A percentile compares a stretch with the other conserved stretches of the same genome.
phyloP scores from a whole-genome alignment of 345 rosid species.

The Populus euphratica region DNA sequence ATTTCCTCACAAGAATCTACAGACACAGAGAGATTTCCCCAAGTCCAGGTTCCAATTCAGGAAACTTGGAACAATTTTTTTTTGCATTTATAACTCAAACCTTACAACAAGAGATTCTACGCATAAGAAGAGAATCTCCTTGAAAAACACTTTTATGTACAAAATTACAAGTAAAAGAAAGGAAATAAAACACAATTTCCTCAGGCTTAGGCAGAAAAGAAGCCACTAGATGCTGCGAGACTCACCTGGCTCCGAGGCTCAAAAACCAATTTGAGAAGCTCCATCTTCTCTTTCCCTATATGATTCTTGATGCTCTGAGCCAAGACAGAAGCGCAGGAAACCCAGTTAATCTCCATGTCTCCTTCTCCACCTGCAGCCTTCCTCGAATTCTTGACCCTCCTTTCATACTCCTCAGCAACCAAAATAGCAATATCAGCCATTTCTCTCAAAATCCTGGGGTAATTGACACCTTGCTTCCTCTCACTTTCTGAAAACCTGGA shows the following conservation, averaged over 20 bases:
- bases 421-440: constrained; percentile 67
- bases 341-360: background rate
- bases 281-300: background rate
- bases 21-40: background rate
- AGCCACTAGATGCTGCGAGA: constrained; percentile 42
- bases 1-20: background rate
- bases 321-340: background rate
- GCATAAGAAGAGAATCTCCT: background rate
- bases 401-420: constrained; percentile 62
- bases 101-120: background rate
- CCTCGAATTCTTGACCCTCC: constrained; percentile 35
- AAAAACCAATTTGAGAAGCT: constrained; percentile 17
- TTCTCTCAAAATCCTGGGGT: background rate
- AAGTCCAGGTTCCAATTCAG: background rate
- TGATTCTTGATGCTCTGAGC: constrained; percentile 16
- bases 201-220: constrained; percentile 40
- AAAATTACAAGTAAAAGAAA: background rate
- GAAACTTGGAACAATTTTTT: background rate
- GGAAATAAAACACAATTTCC: background rate
- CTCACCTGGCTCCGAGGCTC: constrained; percentile 38
- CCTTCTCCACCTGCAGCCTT: constrained; percentile 3
- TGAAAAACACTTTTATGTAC: background rate
- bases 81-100: background rate
- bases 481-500: background rate
- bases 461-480: background rate